Base-by-base conservation (phyloP, 805 yeast species). In the Saturnispora halmiae region DNA sequence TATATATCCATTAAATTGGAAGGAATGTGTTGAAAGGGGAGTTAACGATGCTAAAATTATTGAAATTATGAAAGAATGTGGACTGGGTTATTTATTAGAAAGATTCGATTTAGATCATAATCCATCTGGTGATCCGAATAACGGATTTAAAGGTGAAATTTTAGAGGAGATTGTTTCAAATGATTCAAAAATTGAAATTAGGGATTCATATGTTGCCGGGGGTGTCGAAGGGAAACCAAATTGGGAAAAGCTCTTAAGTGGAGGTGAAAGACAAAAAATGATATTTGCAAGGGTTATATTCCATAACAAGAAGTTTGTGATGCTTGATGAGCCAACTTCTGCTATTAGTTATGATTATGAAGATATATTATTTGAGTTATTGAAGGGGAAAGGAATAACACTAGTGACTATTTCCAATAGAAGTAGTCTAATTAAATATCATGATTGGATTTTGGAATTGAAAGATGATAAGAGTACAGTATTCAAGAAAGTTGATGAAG, bases 221-320 rank as follows among this genome's bases (percentile, higher is more conserved):
- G 31, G 41, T 4, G 36, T 45, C 20, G 59, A 58, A 27, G 63
- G 59, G 26, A 54, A 53, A 30, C 52, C 53, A 32, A 52, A 42
- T 18, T 87, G 96, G 96, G 79, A 79, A 53, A 94, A 82, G 56
- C 81, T 87, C n/a, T 70, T 87, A 48, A 81, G 92, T 60, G 96
- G 96, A n/a, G 96, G 96, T 43, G 96, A 87, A 59, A 80, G 85
- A 61, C 96, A 87, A 65, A 75, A 95, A 55, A 72, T 87, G 58
- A 77, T 85, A 59, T 82, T 87, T 65, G 95, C 96, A 0, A 70
- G 96, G 51, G 73, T 87, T 2, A 63, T 87, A 50, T 85, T 80
- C 64, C 84, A 82, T 56, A 73, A 73, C 40, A 95, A 95, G 36
- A 72, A 73, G 56, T 84, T 84, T 59, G 86, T 87, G 3, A 75